Evolutionary conservation across 169 alveolate genomes (phyloP).

Genomic region (Sarcocystis neurona): DNA sequence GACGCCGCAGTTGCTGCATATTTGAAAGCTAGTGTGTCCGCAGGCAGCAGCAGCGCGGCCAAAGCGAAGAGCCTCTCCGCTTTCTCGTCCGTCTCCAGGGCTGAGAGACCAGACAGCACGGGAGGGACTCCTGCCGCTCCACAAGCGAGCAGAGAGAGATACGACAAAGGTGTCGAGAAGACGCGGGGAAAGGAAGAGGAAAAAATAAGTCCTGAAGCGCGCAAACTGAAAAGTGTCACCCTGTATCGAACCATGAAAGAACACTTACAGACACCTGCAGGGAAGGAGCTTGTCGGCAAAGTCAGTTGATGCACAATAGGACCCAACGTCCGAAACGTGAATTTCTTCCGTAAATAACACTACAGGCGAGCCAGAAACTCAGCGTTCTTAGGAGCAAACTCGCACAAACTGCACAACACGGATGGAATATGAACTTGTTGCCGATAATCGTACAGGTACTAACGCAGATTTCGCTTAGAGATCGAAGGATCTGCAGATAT

Average conservation of each 20-base stretch:
- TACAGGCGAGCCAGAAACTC: no score
- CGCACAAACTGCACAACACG: not conserved
- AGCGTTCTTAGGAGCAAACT: not conserved
- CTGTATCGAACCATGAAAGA: conserved; percentile 13
- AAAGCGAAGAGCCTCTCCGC: no score
- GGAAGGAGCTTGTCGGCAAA: conserved; percentile 23
- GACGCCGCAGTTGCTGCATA: conserved; percentile 8
- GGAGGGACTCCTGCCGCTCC: not conserved
- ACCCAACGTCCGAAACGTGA: no score
- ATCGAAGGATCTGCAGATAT: no score
- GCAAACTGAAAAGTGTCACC: conserved; percentile 13
- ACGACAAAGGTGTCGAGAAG: not conserved
- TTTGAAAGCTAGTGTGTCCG: not conserved
- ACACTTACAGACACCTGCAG: conserved; percentile 42
- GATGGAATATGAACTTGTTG: no score
- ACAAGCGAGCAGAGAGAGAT: not conserved
- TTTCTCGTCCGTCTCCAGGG: not conserved
- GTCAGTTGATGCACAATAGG: not conserved
- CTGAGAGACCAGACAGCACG: no score
- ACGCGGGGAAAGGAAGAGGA: not conserved
- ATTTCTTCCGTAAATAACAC: no score
- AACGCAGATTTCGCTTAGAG: no score
- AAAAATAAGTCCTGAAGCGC: not conserved
- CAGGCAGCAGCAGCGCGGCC: not conserved
- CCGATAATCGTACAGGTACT: no score